Conservation (phyloP, 106 monocot genomes). For the Narthecium ossifragum region DNA sequence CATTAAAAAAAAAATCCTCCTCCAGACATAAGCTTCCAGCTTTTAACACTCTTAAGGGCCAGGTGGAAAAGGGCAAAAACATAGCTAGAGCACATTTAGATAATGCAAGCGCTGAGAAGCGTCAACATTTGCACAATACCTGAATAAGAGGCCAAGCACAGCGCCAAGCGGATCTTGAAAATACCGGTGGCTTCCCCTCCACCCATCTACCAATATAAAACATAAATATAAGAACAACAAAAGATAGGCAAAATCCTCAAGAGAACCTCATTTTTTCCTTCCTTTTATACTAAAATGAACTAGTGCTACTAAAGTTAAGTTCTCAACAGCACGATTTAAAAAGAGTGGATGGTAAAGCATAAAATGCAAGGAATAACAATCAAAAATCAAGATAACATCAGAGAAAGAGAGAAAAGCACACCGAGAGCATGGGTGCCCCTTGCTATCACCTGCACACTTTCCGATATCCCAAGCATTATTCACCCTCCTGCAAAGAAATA, state of each 20-base stretch:
- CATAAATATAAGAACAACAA: background rate
- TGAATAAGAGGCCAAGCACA: conserved; percentile 95
- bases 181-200: conserved; percentile 92
- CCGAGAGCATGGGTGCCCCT: conserved; percentile 71
- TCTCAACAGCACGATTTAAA: too few species aligned
- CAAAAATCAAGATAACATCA: background rate
- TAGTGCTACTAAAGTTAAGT: too few species aligned
- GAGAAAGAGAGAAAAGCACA: conserved; percentile 5
- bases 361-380: background rate
- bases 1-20: too few species aligned
- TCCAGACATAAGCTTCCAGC: too few species aligned
- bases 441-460: conserved; percentile 33
- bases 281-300: too few species aligned
- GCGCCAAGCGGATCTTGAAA: conserved; percentile 79
- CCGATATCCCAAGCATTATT: conserved; percentile 10
- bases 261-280: background rate
- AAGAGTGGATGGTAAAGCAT: too few species aligned
- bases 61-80: too few species aligned
- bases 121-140: too few species aligned
- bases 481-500: conserved; percentile 40
- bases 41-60: too few species aligned
- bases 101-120: too few species aligned
- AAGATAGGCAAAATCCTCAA: background rate
- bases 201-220: conserved; percentile 63
- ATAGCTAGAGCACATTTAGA: too few species aligned